These are phyloP conservation scores for Chrysoporthe austroafricana DNA, from an alignment of 2,329 filamentous ascomycete species.

Conservation along the genomic window DNA sequence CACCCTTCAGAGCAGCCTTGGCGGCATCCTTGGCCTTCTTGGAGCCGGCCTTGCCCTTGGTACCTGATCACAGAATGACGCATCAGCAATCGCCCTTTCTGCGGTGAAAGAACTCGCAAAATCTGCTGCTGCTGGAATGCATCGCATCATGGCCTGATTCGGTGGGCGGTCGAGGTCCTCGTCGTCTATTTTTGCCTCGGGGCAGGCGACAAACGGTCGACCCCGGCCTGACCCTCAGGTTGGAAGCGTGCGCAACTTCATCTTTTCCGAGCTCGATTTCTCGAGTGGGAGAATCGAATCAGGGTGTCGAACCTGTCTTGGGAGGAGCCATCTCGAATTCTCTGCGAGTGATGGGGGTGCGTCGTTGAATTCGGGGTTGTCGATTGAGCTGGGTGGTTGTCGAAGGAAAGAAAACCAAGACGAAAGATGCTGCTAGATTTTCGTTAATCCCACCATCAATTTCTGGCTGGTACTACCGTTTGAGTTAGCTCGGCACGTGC, in stretches of 20 bases:
- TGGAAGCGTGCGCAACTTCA: conserved; percentile 30
- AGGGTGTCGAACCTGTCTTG: conserved; percentile 30
- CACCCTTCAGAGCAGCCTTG: conserved; percentile 94
- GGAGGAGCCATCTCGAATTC: conserved; percentile 30
- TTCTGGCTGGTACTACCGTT: background rate
- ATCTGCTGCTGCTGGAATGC: conserved; percentile 73
- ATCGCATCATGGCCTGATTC: conserved; percentile 38
- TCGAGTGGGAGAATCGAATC: conserved; percentile 18
- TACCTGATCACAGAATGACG: conserved; percentile 57
- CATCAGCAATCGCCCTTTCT: conserved; percentile 74
- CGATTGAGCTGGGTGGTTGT: conserved; percentile 22
- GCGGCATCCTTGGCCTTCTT: conserved; percentile 94
- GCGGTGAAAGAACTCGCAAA: conserved; percentile 69
- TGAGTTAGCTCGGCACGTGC: conserved; percentile 4
- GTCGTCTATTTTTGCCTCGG: conserved; percentile 6
- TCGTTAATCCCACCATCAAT: background rate
- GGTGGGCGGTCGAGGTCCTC: conserved; percentile 20
- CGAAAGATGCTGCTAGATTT: background rate
- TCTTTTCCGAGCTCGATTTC: conserved; percentile 27
- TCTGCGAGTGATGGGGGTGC: conserved; percentile 25
- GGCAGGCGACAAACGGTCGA: conserved; percentile 16
- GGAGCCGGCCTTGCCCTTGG: conserved; percentile 61
- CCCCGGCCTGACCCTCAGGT: conserved; percentile 27
- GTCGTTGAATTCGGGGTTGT: conserved; percentile 29
- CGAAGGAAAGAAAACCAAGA: conserved; percentile 1